phyloP scores from a whole-genome alignment of 1,284 basidiomycete genomes.

The Ustilago nuda region DNA sequence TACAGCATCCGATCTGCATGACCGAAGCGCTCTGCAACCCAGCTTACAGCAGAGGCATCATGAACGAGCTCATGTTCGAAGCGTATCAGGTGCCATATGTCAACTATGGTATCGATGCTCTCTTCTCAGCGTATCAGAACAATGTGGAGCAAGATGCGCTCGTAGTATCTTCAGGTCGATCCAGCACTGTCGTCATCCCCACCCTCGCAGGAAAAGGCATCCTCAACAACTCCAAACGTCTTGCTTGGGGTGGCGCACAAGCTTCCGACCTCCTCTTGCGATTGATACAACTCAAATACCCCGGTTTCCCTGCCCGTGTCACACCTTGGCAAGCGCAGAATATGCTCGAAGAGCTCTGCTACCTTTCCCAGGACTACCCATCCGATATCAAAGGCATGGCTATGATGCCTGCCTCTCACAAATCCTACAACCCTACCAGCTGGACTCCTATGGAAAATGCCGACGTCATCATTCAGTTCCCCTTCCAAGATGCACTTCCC shows the following conservation, averaged over 20 bases:
- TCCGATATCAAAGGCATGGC: constrained; percentile 74
- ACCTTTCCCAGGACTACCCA: constrained; percentile 84
- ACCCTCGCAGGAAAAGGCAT: constrained; percentile 58
- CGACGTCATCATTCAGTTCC: constrained; percentile 71
- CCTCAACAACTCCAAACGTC: constrained; percentile 71
- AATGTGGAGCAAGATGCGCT: constrained; percentile 57
- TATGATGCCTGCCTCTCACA: constrained; percentile 73
- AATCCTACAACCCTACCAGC: constrained; percentile 76
- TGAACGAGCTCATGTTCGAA: constrained; percentile 96
- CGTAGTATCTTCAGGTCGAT: constrained; percentile 59
- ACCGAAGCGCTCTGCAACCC: constrained; percentile 91
- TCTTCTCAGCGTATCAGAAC: constrained; percentile 84
- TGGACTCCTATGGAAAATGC: constrained; percentile 66
- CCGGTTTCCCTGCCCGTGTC: constrained; percentile 79
- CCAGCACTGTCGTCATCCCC: constrained; percentile 63
- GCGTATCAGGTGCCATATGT: constrained; percentile 88
- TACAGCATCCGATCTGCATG: constrained; percentile 93
- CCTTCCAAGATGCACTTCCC: constrained; percentile 70
- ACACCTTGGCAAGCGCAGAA: constrained; percentile 76
- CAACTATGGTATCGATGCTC: constrained; percentile 87
- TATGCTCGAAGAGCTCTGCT: constrained; percentile 89
- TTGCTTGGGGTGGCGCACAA: constrained; percentile 92
- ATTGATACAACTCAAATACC: constrained; percentile 94
- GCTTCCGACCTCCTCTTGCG: constrained; percentile 91
- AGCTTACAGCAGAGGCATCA: constrained; percentile 86